These are phyloP conservation scores for Epicoccum nigrum DNA, from an alignment of 2,329 filamentous ascomycete genomes.

Conservation along the genomic window DNA sequence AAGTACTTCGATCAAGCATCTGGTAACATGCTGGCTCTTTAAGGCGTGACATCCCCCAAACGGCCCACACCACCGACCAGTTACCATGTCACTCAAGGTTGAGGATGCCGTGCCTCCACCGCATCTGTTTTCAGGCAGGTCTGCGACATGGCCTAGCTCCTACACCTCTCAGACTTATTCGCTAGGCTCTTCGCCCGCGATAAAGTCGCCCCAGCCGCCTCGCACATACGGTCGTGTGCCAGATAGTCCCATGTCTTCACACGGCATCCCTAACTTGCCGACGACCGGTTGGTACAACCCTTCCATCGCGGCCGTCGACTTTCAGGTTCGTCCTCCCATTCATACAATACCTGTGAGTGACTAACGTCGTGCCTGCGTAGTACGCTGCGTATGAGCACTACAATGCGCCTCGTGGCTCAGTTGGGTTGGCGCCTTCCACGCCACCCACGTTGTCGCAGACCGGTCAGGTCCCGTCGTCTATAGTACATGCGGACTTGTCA, in stretches of 20 bases:
- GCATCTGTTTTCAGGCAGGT: conserved; percentile 37
- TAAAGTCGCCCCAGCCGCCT: conserved; percentile 43
- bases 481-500: conserved; percentile 26
- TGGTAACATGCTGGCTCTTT: conserved; percentile 20
- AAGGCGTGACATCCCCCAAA: conserved; percentile 23
- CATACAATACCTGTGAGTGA: background rate
- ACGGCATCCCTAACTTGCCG: conserved; percentile 31
- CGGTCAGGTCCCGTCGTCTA: conserved; percentile 27
- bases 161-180: conserved; percentile 35
- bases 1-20: conserved; percentile 4
- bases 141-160: conserved; percentile 37
- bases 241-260: conserved; percentile 35
- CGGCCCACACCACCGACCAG: conserved; percentile 19
- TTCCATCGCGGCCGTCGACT: conserved; percentile 38
- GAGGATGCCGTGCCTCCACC: conserved; percentile 45
- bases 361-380: background rate
- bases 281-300: conserved; percentile 41
- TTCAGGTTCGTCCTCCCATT: conserved; percentile 6
- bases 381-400: conserved; percentile 43
- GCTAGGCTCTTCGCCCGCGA: conserved; percentile 34
- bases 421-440: conserved; percentile 28
- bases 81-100: conserved; percentile 43
- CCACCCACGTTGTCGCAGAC: conserved; percentile 31
- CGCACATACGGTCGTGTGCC: conserved; percentile 38
- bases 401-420: conserved; percentile 39